Percentiles rank a stretch among this genome's conserved stretches.
These are phyloP conservation scores for Pythium scleroteichum DNA, from an alignment of 352 stramenopile genomes.

Conservation along the genomic window DNA sequence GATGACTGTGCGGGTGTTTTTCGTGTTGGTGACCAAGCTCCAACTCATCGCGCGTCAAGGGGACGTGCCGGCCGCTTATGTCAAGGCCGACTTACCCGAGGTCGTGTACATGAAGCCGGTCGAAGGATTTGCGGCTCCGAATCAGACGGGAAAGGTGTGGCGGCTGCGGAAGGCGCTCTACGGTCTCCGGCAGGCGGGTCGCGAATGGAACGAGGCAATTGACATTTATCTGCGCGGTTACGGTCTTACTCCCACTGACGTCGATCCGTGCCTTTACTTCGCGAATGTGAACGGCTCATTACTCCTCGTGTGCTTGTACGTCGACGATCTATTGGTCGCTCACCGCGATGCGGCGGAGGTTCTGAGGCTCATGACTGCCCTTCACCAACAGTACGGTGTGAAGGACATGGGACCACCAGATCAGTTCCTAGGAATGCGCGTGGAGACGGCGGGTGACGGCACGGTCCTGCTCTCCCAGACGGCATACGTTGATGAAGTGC, in stretches of 20 bases:
- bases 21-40: neutral
- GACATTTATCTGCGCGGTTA: too few relatives aligned
- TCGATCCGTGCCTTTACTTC: too few relatives aligned
- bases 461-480: neutral
- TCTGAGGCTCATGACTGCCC: neutral
- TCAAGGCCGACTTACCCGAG: slow-evolving; percentile 3
- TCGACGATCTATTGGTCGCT: slow-evolving; percentile 13
- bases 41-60: slow-evolving; percentile 1
- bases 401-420: slow-evolving; percentile 7
- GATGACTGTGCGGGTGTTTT: slow-evolving; percentile 9
- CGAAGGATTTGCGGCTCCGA: neutral
- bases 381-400: slow-evolving; percentile 1
- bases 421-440: slow-evolving; percentile 12
- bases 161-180: too few relatives aligned
- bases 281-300: neutral
- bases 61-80: slow-evolving; percentile 7
- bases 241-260: too few relatives aligned
- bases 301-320: slow-evolving; percentile 13
- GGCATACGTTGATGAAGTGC: slow-evolving; percentile 6
- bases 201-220: too few relatives aligned
- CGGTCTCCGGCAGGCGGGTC: too few relatives aligned
- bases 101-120: slow-evolving; percentile 3
- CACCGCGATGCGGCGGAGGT: neutral
- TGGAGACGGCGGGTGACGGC: neutral
- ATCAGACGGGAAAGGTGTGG: slow-evolving; percentile 1